Base-by-base conservation (phyloP, 805 yeast genomes). In the Sugiyamaella chiloensis region DNA sequence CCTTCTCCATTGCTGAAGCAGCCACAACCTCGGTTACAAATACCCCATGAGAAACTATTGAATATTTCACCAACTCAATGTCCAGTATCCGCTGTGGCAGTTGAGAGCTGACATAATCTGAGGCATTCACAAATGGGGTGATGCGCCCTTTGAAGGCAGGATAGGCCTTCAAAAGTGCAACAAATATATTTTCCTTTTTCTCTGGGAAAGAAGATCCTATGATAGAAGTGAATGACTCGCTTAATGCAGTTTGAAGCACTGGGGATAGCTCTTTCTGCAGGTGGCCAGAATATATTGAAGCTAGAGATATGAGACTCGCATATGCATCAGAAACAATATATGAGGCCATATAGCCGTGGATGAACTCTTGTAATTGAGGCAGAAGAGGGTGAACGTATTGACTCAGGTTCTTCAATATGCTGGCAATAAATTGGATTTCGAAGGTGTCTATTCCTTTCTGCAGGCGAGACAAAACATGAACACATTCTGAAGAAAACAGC, bases 11-110 rank as follows among this genome's bases (percentile, higher is more conserved):
- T 16, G 20, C 20, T 5, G 20, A 12, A n/a, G 14, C 11, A 16
- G 20, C 21, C 37, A 34, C 14, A 14, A 12, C 49, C 12, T 52
- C 52, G 11, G 42, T 32, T 2, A 50, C 44, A 31, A 52, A 52
- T n/a, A 51, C 44, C 21, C 48, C 55, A 27, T 54, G 55, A 3
- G 51, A 42, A 19, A 40, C 34, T 29, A 53, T 48, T 26, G 50
- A 51, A 27, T 27, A 44, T 21, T 34, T 34, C 20, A 34, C 11
- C 11, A 21, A 19, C 4, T 34, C 37, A 4, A 12, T 16, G 20
- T 34, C 19, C 19, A 5, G 5, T 4, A 34, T 12, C 19, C 21
- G 37, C 3, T 34, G 21, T 4, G 11, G 12, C 20, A 34, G 20
- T 34, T 16, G 19, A 4, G 20, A 16, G 21, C 20, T 5, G 12